Evolutionary conservation across 768 basidiomycete species (phyloP).

Genomic region (Galerina marginata): DNA sequence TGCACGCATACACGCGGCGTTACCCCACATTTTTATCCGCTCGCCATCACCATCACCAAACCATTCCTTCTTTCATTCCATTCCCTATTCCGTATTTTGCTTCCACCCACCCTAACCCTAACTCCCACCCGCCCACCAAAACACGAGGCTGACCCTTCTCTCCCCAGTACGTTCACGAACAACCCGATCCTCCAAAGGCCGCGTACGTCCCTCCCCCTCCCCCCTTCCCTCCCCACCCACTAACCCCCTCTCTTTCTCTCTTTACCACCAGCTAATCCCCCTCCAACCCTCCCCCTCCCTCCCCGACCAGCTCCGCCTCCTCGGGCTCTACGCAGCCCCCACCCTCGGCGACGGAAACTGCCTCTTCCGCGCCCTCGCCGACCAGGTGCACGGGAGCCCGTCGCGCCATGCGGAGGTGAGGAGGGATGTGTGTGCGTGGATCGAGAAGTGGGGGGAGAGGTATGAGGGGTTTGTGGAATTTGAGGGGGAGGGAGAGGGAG

Average conservation of each 20-base stretch:
- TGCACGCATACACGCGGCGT: not conserved
- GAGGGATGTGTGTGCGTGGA: constrained; percentile 83
- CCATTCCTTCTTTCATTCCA: not conserved
- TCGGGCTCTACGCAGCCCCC: constrained; percentile 87
- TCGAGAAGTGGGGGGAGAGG: constrained; percentile 66
- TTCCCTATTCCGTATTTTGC: not conserved
- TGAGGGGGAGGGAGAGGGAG: constrained; percentile 74
- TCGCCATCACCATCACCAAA: not conserved
- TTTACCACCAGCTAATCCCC: constrained; percentile 63
- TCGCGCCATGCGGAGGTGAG: constrained; percentile 72
- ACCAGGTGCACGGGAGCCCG: constrained; percentile 83
- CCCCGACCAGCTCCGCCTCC: constrained; percentile 70
- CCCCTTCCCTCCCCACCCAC: constrained; percentile 15
- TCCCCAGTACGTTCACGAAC: constrained; percentile 42
- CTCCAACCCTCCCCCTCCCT: constrained; percentile 56
- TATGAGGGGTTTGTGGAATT: constrained; percentile 90
- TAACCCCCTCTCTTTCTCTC: constrained; percentile 32
- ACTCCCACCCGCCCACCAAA: not conserved
- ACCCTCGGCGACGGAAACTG: constrained; percentile 94
- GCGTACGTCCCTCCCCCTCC: constrained; percentile 38
- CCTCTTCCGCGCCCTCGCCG: constrained; percentile 88
- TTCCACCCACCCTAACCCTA: not conserved
- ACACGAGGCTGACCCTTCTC: not conserved
- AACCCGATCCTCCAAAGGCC: constrained; percentile 39
- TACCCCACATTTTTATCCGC: constrained; percentile 13